Conservation (phyloP, 2,329 filamentous ascomycete genomes). For the Aspergillus sp. region DNA sequence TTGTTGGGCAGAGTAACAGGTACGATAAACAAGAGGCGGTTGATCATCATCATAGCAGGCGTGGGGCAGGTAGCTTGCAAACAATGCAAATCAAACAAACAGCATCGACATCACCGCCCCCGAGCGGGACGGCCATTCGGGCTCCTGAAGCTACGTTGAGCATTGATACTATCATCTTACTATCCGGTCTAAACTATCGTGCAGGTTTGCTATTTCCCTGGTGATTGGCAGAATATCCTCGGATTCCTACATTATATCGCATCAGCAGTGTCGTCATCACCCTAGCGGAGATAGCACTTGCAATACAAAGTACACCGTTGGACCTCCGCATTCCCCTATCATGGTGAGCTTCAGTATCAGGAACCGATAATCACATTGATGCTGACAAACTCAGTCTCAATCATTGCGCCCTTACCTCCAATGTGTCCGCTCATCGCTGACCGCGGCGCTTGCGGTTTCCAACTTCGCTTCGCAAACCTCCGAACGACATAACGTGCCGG, state of each 20-base stretch:
- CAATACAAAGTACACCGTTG: background rate
- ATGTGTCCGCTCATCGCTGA: slow-evolving; percentile 90
- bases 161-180: background rate
- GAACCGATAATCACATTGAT: background rate
- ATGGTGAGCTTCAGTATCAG: slow-evolving; percentile 20
- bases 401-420: slow-evolving; percentile 93
- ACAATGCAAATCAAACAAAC: slow-evolving; percentile 30
- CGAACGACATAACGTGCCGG: slow-evolving; percentile 95
- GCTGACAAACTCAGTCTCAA: slow-evolving; percentile 60
- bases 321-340: slow-evolving; percentile 10
- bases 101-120: slow-evolving; percentile 8
- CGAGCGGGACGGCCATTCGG: slow-evolving; percentile 6
- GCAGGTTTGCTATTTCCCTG: no score
- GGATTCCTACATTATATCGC: background rate
- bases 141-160: slow-evolving; percentile 5
- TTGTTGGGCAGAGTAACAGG: slow-evolving; percentile 1
- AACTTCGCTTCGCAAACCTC: slow-evolving; percentile 97
- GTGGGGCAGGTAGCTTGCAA: slow-evolving; percentile 12
- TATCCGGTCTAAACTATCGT: no score
- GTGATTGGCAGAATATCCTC: background rate
- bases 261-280: background rate
- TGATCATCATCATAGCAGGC: slow-evolving; percentile 9
- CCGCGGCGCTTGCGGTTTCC: slow-evolving; percentile 83
- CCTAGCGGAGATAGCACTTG: background rate
- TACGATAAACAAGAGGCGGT: slow-evolving; percentile 9